These are phyloP conservation scores for Saccharomycopsis microspora DNA, from an alignment of 805 yeast species.

Conservation along the genomic window DNA sequence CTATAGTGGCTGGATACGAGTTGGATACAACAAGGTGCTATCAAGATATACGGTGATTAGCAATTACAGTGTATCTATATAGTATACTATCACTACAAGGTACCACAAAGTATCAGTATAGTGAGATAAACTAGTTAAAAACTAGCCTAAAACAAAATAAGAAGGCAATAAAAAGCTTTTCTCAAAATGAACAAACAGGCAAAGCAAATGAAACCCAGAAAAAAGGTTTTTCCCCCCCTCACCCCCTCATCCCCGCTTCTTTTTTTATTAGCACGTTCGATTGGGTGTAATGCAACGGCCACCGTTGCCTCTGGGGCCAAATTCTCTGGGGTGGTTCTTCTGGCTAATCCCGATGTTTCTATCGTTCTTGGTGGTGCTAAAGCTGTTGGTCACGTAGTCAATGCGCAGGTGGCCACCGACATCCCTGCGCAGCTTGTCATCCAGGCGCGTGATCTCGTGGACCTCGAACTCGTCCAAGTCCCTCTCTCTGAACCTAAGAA, in stretches of 20 bases:
- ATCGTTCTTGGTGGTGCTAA: constrained; percentile 5
- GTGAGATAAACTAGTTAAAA: too few species aligned
- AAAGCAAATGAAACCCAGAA: too few species aligned
- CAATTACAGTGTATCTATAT: too few species aligned
- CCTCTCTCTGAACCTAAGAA: constrained; percentile 21
- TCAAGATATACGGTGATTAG: too few species aligned
- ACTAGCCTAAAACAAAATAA: too few species aligned
- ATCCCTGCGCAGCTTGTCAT: constrained; percentile 35
- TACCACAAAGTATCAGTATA: too few species aligned
- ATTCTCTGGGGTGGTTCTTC: constrained; percentile 47
- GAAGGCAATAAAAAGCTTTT: too few species aligned
- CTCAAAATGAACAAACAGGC: too few species aligned
- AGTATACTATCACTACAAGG: too few species aligned
- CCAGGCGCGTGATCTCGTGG: constrained; percentile 39
- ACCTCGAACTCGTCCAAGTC: constrained; percentile 32
- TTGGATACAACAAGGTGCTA: too few species aligned
- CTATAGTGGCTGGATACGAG: too few species aligned
- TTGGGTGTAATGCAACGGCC: constrained; percentile 47
- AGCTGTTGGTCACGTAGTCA: constrained; percentile 19
- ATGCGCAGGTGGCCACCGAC: constrained; percentile 30
- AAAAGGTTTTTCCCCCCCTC: too few species aligned
- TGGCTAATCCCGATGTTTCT: constrained; percentile 7
- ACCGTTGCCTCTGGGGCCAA: constrained; percentile 53
- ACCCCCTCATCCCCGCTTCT: background rate
- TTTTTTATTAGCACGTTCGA: constrained; percentile 41